Evolutionary conservation across 768 basidiomycete species (phyloP).

Genomic region (Tulasnella sp.): DNA sequence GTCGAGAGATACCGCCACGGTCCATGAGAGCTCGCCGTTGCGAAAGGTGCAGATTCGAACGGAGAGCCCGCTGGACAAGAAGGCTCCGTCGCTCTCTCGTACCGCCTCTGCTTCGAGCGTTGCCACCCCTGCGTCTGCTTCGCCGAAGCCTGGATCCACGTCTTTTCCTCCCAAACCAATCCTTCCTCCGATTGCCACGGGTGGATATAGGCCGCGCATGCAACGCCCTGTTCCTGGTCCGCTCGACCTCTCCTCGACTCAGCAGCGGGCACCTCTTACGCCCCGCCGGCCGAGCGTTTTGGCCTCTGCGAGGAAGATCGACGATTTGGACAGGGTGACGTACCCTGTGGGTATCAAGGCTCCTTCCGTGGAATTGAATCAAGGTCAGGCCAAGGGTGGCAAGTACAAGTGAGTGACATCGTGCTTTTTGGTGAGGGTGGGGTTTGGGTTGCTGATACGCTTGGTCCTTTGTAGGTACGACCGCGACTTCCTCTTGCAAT

Average conservation of each 20-base stretch:
- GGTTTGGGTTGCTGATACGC: slow-evolving; percentile 3
- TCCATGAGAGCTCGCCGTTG: slow-evolving; percentile 28
- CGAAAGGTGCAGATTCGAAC: slow-evolving; percentile 45
- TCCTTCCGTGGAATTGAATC: slow-evolving; percentile 79
- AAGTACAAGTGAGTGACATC: slow-evolving; percentile 63
- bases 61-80: slow-evolving; percentile 53
- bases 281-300: slow-evolving; percentile 32
- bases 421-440: neutral
- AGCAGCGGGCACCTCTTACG: slow-evolving; percentile 27
- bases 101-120: slow-evolving; percentile 29
- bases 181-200: slow-evolving; percentile 21
- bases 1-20: slow-evolving; percentile 24
- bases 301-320: slow-evolving; percentile 75
- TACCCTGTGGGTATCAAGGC: slow-evolving; percentile 63
- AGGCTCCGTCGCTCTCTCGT: slow-evolving; percentile 29
- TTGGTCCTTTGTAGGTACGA: slow-evolving; percentile 59
- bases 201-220: slow-evolving; percentile 25
- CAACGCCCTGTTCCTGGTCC: slow-evolving; percentile 57
- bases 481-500: slow-evolving; percentile 94
- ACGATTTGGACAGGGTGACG: slow-evolving; percentile 52
- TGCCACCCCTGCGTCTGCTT: slow-evolving; percentile 25
- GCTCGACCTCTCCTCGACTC: slow-evolving; percentile 46
- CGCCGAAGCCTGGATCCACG: slow-evolving; percentile 1
- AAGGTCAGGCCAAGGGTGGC: slow-evolving; percentile 65
- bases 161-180: slow-evolving; percentile 32